These are phyloP conservation scores for Boletus rubroflammeus DNA, from an alignment of 768 basidiomycete species.

Conservation along the genomic window DNA sequence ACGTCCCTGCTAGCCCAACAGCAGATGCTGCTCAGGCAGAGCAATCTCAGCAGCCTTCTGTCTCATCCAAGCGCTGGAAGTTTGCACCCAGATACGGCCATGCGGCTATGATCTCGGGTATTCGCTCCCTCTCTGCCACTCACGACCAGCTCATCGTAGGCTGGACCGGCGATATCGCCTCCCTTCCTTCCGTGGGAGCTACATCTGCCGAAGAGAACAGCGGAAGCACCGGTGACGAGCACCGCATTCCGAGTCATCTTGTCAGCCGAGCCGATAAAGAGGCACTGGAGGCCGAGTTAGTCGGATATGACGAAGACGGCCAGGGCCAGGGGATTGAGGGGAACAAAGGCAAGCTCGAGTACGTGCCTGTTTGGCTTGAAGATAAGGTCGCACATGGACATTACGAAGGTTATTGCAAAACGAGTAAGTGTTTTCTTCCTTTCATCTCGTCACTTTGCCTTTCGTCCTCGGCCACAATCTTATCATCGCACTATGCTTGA, in stretches of 20 bases:
- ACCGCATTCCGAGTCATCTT: conserved; percentile 44
- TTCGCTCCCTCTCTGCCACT: conserved; percentile 74
- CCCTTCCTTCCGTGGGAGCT: conserved; percentile 34
- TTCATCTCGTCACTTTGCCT: neutral
- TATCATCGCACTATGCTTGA: conserved; percentile 1
- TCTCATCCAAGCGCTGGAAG: conserved; percentile 54
- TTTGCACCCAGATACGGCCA: conserved; percentile 82
- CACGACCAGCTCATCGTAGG: conserved; percentile 92
- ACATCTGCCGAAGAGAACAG: conserved; percentile 27
- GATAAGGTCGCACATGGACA: conserved; percentile 88
- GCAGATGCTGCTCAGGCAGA: conserved; percentile 1
- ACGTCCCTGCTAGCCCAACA: conserved; percentile 41
- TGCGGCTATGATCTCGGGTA: conserved; percentile 92
- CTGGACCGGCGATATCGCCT: conserved; percentile 87
- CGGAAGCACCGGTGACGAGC: conserved; percentile 16
- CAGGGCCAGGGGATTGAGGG: conserved; percentile 46
- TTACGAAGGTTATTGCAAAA: conserved; percentile 98
- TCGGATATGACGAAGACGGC: conserved; percentile 43
- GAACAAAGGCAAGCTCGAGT: conserved; percentile 55
- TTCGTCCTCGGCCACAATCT: neutral
- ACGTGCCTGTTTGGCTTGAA: conserved; percentile 89
- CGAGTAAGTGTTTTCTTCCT: conserved; percentile 55
- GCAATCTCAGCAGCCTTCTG: conserved; percentile 7
- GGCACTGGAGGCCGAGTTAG: conserved; percentile 63
- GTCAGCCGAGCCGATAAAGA: conserved; percentile 61